Conservation (phyloP, 2,329 filamentous ascomycete genomes). For the Aspergillus intermedius region DNA sequence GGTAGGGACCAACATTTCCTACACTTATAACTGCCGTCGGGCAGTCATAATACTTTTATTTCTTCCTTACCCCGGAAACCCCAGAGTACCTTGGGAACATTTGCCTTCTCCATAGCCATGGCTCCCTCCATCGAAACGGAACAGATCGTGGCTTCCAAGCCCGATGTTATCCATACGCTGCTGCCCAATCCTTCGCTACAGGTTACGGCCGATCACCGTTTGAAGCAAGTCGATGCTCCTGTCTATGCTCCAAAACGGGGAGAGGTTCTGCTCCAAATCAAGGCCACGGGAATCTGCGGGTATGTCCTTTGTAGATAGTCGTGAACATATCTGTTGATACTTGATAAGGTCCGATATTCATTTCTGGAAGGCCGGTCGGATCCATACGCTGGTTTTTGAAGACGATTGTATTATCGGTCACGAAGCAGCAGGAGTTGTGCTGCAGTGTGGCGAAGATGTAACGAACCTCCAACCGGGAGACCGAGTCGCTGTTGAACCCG, state of each 20-base stretch:
- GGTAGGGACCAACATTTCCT: not conserved
- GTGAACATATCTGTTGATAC: not conserved
- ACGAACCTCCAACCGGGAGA: slow-evolving; percentile 50
- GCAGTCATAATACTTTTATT: not conserved
- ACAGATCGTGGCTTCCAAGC: not conserved
- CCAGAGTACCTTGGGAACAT: not conserved
- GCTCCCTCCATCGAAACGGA: not conserved
- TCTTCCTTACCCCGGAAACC: not conserved
- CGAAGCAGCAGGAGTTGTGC: slow-evolving; percentile 56
- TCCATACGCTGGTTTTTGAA: slow-evolving; percentile 57
- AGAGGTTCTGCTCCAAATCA: slow-evolving; percentile 56
- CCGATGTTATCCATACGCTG: not conserved
- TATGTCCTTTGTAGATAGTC: slow-evolving; percentile 18
- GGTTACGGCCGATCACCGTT: slow-evolving; percentile 54
- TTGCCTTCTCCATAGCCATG: not conserved
- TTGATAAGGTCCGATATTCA: slow-evolving; percentile 56
- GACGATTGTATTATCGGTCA: slow-evolving; percentile 61
- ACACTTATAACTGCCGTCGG: not conserved
- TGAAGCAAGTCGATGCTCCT: slow-evolving; percentile 53
- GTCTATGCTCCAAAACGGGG: slow-evolving; percentile 49
- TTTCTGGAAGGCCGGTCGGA: slow-evolving; percentile 60
- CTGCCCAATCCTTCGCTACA: slow-evolving; percentile 51
- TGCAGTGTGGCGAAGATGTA: slow-evolving; percentile 53
- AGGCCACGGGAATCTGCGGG: slow-evolving; percentile 60
- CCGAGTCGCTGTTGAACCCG: slow-evolving; percentile 60